These are phyloP conservation scores for Paraconiothyrium sp. DNA, from an alignment of 2,329 filamentous ascomycete species.

Conservation along the genomic window DNA sequence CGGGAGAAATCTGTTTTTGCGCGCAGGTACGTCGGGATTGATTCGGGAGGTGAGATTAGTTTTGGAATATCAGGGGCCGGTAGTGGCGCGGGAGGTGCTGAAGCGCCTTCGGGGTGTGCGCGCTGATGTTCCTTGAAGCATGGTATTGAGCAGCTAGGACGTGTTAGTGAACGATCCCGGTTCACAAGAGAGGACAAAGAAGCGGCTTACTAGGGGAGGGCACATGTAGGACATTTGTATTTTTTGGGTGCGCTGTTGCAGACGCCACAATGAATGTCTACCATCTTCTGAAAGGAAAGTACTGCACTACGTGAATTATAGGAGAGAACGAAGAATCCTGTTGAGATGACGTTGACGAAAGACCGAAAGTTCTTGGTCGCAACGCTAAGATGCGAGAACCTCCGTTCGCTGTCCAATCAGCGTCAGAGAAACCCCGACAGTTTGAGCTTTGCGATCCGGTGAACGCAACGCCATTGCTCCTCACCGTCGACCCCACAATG, in stretches of 20 bases:
- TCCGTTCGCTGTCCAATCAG: not conserved
- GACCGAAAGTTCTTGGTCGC: slow-evolving; percentile 12
- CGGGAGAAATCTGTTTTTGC: slow-evolving; percentile 43
- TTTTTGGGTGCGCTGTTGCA: slow-evolving; percentile 56
- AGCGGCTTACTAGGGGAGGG: slow-evolving; percentile 54
- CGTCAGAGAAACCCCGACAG: not conserved
- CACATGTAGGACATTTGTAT: slow-evolving; percentile 61
- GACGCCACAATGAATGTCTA: slow-evolving; percentile 51
- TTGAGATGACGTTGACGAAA: not conserved
- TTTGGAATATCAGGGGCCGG: slow-evolving; percentile 31
- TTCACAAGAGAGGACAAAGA: not conserved
- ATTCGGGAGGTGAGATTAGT: slow-evolving; percentile 35
- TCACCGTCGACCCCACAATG: slow-evolving; percentile 33
- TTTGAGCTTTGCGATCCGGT: slow-evolving; percentile 25
- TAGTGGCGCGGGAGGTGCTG: slow-evolving; percentile 14
- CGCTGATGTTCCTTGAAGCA: slow-evolving; percentile 47
- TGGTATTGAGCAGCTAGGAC: slow-evolving; percentile 39
- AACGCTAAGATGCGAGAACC: not conserved
- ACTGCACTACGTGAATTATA: not conserved
- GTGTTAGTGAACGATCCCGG: slow-evolving; percentile 17
- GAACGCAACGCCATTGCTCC: slow-evolving; percentile 26
- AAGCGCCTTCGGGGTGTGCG: slow-evolving; percentile 26
- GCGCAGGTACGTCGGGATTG: slow-evolving; percentile 43
- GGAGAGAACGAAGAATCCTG: too few relatives aligned
- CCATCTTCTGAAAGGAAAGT: slow-evolving; percentile 35